Evolutionary conservation across 2,329 filamentous ascomycete genomes (phyloP).

Genomic region (Phialophora verrucosa): DNA sequence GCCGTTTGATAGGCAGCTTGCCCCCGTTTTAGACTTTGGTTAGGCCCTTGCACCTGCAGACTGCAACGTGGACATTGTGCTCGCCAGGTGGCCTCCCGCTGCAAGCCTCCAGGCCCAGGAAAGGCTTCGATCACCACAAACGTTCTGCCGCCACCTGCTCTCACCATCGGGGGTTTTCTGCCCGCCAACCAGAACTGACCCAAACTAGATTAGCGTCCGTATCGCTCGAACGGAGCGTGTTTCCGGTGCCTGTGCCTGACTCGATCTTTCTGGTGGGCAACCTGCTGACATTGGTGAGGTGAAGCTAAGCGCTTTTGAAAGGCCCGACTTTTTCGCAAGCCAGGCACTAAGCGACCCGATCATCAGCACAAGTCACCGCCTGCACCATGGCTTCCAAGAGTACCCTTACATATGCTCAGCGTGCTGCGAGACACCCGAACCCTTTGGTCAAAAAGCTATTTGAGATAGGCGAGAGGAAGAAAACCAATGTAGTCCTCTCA

Average conservation of each 20-base stretch:
- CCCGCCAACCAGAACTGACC: neutral
- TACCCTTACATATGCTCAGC: constrained; percentile 47
- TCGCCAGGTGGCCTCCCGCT: constrained; percentile 14
- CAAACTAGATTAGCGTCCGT: neutral
- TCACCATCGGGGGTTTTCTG: neutral
- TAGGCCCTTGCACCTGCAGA: constrained; percentile 9
- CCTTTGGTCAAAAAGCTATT: constrained; percentile 52
- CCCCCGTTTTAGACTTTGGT: constrained; percentile 8
- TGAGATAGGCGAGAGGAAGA: constrained; percentile 53
- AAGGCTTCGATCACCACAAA: constrained; percentile 3
- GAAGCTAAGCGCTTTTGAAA: constrained; percentile 7
- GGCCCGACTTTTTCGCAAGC: neutral
- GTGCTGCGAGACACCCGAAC: constrained; percentile 51
- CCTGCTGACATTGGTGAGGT: neutral
- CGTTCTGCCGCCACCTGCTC: constrained; percentile 7
- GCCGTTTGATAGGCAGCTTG: constrained; percentile 12
- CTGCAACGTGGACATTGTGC: constrained; percentile 20
- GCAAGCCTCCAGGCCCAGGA: constrained; percentile 3
- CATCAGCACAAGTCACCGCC: neutral
- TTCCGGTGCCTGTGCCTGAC: constrained; percentile 30
- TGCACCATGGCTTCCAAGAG: constrained; percentile 53
- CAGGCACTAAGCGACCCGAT: neutral
- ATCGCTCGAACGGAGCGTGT: constrained; percentile 4
- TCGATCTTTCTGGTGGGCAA: neutral
- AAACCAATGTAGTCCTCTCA: constrained; percentile 56